Evolutionary conservation across 164 flowering plant genomes (phyloP).

Genomic region (Umbilicus rupestris): DNA sequence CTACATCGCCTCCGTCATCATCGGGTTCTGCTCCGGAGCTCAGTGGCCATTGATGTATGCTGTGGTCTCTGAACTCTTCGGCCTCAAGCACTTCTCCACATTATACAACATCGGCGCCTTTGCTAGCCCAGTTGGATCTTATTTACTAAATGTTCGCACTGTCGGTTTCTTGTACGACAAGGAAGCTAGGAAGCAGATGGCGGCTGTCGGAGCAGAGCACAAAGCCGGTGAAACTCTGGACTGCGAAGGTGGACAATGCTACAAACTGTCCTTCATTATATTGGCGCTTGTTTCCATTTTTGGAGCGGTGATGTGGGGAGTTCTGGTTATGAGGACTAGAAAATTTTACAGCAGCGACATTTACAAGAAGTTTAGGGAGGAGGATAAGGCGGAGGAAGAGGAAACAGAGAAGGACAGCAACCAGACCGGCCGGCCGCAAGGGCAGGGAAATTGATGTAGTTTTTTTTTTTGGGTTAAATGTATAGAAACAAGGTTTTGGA

Average conservation of each 20-base stretch:
- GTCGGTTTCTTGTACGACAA: constrained; percentile 34
- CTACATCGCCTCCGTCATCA: constrained; percentile 32
- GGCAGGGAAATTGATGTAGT: background rate
- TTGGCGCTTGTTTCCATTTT: constrained; percentile 24
- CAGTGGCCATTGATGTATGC: constrained; percentile 44
- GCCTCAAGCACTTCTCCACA: constrained; percentile 40
- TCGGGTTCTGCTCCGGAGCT: constrained; percentile 46
- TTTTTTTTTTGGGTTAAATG: background rate
- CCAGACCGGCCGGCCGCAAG: background rate
- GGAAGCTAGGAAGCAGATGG: constrained; percentile 30
- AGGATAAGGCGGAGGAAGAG: constrained; percentile 11
- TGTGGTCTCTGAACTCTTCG: constrained; percentile 39
- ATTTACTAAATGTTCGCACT: constrained; percentile 30
- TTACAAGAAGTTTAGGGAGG: constrained; percentile 35
- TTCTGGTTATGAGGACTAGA: constrained; percentile 30
- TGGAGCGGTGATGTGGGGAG: constrained; percentile 20
- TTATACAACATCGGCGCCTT: constrained; percentile 29
- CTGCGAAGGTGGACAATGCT: constrained; percentile 30
- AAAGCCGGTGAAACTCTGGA: constrained; percentile 19
- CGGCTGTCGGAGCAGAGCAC: constrained; percentile 15
- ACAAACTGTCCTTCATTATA: constrained; percentile 26
- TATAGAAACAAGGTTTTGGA: too few species aligned
- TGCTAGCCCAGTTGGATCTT: constrained; percentile 42
- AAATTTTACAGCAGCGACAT: constrained; percentile 37
- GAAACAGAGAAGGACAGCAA: constrained; percentile 10